phyloP scores from a whole-genome alignment of 345 rosid genomes.

The Odontarrhena argentea region DNA sequence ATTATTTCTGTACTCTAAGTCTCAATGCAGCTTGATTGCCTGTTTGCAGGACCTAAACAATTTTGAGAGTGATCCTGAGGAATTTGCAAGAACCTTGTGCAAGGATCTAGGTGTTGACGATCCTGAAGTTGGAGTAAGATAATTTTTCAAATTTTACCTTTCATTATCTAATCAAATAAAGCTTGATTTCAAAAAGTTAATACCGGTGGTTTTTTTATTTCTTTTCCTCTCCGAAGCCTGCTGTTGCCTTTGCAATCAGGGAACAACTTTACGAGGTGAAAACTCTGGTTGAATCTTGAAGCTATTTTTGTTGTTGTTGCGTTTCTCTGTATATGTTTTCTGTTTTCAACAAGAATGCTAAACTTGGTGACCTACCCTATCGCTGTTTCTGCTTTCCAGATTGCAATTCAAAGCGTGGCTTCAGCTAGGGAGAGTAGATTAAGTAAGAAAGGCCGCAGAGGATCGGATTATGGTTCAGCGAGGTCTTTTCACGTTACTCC shows the following conservation, averaged over 20 bases:
- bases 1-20: neutral
- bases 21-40: constrained; percentile 16
- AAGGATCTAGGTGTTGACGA: constrained; percentile 79
- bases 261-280: constrained; percentile 93
- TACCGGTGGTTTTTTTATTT: constrained; percentile 21
- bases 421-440: constrained; percentile 85
- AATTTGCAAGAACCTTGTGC: constrained; percentile 85
- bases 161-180: neutral
- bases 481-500: constrained; percentile 49
- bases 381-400: constrained; percentile 47
- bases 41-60: constrained; percentile 79
- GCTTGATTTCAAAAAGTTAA: constrained; percentile 1
- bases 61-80: constrained; percentile 93
- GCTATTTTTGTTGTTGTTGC: neutral
- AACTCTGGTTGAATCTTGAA: constrained; percentile 12
- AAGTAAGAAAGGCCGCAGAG: constrained; percentile 87
- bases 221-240: constrained; percentile 62
- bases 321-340: neutral
- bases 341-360: constrained; percentile 15
- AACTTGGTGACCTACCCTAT: constrained; percentile 7
- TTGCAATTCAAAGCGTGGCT: constrained; percentile 83
- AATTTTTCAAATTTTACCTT: neutral
- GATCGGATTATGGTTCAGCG: constrained; percentile 62
- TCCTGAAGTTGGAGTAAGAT: constrained; percentile 93
- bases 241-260: constrained; percentile 91